Evolutionary conservation across 192 early-diverging fungal genomes (phyloP), one percentile per base, ranked within the genome.

Genomic region (Mortierella hygrophila): DNA sequence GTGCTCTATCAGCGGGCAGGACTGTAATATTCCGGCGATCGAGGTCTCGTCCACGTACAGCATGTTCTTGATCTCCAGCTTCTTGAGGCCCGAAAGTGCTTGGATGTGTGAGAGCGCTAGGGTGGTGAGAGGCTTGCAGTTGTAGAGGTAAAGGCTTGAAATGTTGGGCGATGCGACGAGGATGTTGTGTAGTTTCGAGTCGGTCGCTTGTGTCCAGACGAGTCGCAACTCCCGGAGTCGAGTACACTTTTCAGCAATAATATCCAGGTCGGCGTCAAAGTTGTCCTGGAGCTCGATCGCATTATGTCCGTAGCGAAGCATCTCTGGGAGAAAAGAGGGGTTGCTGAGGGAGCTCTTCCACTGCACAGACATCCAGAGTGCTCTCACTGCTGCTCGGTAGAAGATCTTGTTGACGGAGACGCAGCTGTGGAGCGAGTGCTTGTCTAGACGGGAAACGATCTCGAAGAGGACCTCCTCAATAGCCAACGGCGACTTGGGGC

Each of bases 391-490:
- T 9, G 79, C 79, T 9, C 75, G 79, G 26, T 86, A 86, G 26
- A 79, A 86, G 13, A 81, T 74, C 68, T 55, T 77, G 21, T 79
- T 81, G 10, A 86, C 84, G 13, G 49, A 68, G 26, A 86, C 57
- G 23, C 84, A 81, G 41, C 70, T 86, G 68, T 69, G 52, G 10
- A 86, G 71, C 3, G 84, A 74, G 6, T 73, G 71, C 52, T 72
- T 76, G 54, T 86, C 79, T 18, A 86, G 76, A 69, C 81, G 47
- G 9, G 79, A 86, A 32, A 86, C 76, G 20, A 85, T 85, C 49
- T 80, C 83, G 37, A 60, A 72, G 47, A 86, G 75, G 38, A 86
- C 72, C 47, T 86, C 84, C n/a, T 86, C 84, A 41, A 86, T 81
- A 16, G 68, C 78, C 60, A 86, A 54, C 2, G 84, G 84, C 9